These are phyloP conservation scores for Pleomassaria siparia DNA, from an alignment of 2,329 filamentous ascomycete species.

Conservation along the genomic window DNA sequence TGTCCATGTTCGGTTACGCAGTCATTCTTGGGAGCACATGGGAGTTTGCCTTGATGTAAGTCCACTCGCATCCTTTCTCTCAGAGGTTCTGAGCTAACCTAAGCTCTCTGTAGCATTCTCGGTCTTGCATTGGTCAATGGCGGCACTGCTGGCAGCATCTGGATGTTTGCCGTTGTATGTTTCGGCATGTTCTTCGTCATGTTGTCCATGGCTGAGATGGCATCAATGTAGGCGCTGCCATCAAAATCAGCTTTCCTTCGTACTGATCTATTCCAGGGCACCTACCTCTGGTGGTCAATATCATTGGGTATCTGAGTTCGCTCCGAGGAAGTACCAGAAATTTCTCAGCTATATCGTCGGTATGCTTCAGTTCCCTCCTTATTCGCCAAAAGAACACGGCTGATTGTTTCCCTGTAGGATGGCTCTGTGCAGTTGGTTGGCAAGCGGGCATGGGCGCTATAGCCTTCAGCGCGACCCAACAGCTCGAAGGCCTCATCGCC, in stretches of 20 bases:
- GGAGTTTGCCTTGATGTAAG: slow-evolving; percentile 1
- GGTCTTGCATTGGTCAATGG: slow-evolving; percentile 12
- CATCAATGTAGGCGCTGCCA: slow-evolving; percentile 12
- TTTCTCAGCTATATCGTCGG: slow-evolving; percentile 27
- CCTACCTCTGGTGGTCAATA: slow-evolving; percentile 9
- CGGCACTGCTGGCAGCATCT: slow-evolving; percentile 32
- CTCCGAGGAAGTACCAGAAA: slow-evolving; percentile 29
- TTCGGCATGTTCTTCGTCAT: slow-evolving; percentile 18
- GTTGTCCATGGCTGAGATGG: slow-evolving; percentile 34
- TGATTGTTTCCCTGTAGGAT: slow-evolving; percentile 27
- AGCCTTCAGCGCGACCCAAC: slow-evolving; percentile 28
- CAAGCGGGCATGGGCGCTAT: slow-evolving; percentile 39
- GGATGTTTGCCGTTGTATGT: slow-evolving; percentile 5
- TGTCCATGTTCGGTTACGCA: slow-evolving; percentile 1
- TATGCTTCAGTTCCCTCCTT: background rate
- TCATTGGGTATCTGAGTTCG: slow-evolving; percentile 34
- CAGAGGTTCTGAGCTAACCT: background rate
- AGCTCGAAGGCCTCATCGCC: slow-evolving; percentile 35
- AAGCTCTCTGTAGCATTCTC: background rate
- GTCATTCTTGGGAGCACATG: slow-evolving; percentile 1
- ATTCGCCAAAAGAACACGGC: background rate
- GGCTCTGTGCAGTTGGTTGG: slow-evolving; percentile 49
- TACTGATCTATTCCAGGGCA: background rate
- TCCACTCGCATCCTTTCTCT: background rate
- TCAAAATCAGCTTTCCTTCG: background rate